phyloP scores from a whole-genome alignment of 257 asterid genomes.

The Handroanthus guayacan region DNA sequence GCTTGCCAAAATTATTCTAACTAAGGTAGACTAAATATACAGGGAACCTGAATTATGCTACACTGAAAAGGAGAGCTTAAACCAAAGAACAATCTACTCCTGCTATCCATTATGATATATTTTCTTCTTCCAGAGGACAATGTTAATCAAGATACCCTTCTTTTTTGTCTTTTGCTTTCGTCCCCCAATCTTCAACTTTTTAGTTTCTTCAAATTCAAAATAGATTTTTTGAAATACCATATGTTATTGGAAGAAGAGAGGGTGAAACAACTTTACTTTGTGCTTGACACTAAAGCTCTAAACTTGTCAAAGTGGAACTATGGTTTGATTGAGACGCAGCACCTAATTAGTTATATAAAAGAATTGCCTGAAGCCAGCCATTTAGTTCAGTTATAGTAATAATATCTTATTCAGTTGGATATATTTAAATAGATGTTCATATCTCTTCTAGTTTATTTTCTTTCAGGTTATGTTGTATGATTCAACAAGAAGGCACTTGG shows the following conservation, averaged over 20 bases:
- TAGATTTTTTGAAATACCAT: not conserved
- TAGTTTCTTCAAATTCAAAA: not conserved
- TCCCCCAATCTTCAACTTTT: not conserved
- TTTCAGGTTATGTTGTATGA: slow-evolving; percentile 77
- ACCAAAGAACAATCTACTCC: not conserved
- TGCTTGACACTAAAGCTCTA: not conserved
- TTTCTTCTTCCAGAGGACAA: not conserved
- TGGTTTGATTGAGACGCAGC: slow-evolving; percentile 17
- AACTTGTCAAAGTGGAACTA: not conserved
- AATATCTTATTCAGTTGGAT: slow-evolving; percentile 17
- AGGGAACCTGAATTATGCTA: not conserved
- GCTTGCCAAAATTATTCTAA: slow-evolving; percentile 12
- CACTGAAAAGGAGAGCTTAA: slow-evolving; percentile 20
- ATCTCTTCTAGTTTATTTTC: slow-evolving; percentile 18
- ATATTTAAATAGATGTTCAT: slow-evolving; percentile 17
- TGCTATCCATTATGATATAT: not conserved
- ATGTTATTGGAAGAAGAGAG: slow-evolving; percentile 9
- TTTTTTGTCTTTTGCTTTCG: slow-evolving; percentile 7
- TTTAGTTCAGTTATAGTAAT: slow-evolving; percentile 21
- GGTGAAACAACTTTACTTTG: not conserved
- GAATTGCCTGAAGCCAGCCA: slow-evolving; percentile 29
- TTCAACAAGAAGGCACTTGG: slow-evolving; percentile 62
- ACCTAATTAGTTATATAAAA: slow-evolving; percentile 17
- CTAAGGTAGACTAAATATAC: slow-evolving; percentile 8
- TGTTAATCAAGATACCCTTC: slow-evolving; percentile 11